Evolutionary conservation across 768 basidiomycete species (phyloP).

Genomic region (Tubosaeta sp.): DNA sequence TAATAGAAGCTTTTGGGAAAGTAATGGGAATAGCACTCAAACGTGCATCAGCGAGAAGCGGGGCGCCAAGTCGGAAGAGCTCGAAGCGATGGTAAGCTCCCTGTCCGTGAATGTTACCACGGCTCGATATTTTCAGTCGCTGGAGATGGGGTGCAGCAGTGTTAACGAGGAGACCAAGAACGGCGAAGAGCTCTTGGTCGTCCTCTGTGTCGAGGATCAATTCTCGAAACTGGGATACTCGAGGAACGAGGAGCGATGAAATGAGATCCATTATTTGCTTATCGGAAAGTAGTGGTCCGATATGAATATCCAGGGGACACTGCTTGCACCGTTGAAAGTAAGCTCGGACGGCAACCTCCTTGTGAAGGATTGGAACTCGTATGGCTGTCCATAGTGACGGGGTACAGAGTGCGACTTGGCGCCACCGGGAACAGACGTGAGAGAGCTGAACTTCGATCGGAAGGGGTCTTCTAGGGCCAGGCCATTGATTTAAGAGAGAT

Average conservation of each 20-base stretch:
- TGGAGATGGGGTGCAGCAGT: slow-evolving; percentile 24
- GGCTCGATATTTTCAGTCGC: slow-evolving; percentile 28
- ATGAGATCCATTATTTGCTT: slow-evolving; percentile 23
- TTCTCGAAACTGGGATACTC: slow-evolving; percentile 30
- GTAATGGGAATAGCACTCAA: slow-evolving; percentile 32
- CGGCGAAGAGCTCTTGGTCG: slow-evolving; percentile 24
- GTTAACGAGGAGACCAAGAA: slow-evolving; percentile 22
- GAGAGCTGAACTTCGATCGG: slow-evolving; percentile 34
- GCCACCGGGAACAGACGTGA: slow-evolving; percentile 34
- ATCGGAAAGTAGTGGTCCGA: slow-evolving; percentile 27
- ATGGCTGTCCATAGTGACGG: slow-evolving; percentile 36
- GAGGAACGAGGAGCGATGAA: slow-evolving; percentile 25
- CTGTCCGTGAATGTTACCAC: slow-evolving; percentile 20
- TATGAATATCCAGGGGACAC: slow-evolving; percentile 29
- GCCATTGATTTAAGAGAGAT: slow-evolving; percentile 24
- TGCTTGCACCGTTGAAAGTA: slow-evolving; percentile 32
- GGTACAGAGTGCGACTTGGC: slow-evolving; percentile 30
- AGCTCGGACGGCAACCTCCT: slow-evolving; percentile 22
- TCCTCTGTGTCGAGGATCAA: slow-evolving; percentile 29
- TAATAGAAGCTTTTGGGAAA: slow-evolving; percentile 24
- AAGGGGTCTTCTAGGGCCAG: slow-evolving; percentile 26
- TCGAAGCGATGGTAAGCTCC: slow-evolving; percentile 27
- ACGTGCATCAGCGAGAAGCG: slow-evolving; percentile 28
- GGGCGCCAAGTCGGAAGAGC: slow-evolving; percentile 31
- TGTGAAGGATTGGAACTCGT: slow-evolving; percentile 29